phyloP scores from a whole-genome alignment of 768 basidiomycete genomes.

The Suillus decipiens region DNA sequence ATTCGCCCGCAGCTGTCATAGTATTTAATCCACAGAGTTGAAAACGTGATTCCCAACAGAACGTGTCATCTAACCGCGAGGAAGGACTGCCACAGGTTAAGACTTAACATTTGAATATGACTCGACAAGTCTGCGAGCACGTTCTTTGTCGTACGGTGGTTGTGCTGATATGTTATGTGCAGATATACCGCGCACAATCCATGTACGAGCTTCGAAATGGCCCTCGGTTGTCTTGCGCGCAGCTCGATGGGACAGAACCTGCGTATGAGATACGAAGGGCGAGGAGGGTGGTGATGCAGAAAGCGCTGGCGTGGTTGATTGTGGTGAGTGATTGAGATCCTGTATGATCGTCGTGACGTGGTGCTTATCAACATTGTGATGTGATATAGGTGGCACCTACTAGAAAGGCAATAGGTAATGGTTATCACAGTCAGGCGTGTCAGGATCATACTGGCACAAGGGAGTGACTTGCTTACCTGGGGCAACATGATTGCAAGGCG shows the following conservation, averaged over 20 bases:
- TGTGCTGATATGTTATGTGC: background rate
- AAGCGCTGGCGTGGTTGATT: constrained; percentile 25
- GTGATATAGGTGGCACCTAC: constrained; percentile 29
- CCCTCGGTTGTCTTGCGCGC: constrained; percentile 9
- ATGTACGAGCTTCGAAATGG: constrained; percentile 18
- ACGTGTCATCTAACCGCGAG: background rate
- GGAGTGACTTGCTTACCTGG: constrained; percentile 8
- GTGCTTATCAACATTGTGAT: constrained; percentile 10
- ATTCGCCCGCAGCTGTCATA: background rate
- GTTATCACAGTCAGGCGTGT: constrained; percentile 21
- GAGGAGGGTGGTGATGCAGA: constrained; percentile 19
- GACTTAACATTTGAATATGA: background rate
- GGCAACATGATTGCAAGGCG: constrained; percentile 6
- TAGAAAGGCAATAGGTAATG: constrained; percentile 13
- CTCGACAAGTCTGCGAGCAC: background rate
- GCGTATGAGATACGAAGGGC: constrained; percentile 28
- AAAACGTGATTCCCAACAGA: background rate
- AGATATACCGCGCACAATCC: constrained; percentile 21
- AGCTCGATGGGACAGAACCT: constrained; percentile 13
- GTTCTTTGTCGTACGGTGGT: background rate
- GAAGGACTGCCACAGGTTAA: too few relatives aligned
- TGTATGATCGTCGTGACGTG: background rate
- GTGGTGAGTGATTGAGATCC: constrained; percentile 15
- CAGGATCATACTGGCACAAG: constrained; percentile 12
- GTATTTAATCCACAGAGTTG: background rate